Conservation (phyloP, 2,329 filamentous ascomycete genomes). For the Plectosphaerella plurivora region DNA sequence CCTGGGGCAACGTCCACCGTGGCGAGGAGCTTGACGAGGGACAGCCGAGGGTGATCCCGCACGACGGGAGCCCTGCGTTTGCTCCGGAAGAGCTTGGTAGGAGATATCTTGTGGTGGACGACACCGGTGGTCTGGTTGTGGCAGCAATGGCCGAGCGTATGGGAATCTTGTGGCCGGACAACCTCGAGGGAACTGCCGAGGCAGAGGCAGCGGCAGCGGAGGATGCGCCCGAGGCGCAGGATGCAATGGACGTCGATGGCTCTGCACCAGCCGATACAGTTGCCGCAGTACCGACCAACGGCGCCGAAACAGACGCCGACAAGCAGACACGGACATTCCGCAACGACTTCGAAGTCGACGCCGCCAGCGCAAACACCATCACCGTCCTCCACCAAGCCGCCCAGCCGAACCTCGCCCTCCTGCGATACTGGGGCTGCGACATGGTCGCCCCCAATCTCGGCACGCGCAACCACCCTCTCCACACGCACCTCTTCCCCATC, state of each 20-base stretch:
- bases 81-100: slow-evolving; percentile 49
- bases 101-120: slow-evolving; percentile 79
- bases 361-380: slow-evolving; percentile 67
- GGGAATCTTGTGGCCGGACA: slow-evolving; percentile 64
- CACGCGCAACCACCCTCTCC: slow-evolving; percentile 64
- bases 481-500: slow-evolving; percentile 74
- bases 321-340: slow-evolving; percentile 10
- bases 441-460: slow-evolving; percentile 52
- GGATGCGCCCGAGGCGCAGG: slow-evolving; percentile 4
- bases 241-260: not conserved
- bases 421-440: slow-evolving; percentile 89
- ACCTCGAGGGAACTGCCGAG: slow-evolving; percentile 15
- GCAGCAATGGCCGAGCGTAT: slow-evolving; percentile 85
- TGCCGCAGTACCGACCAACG: not conserved
- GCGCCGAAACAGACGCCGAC: not conserved
- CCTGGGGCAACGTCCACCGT: slow-evolving; percentile 87
- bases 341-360: slow-evolving; percentile 59
- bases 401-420: slow-evolving; percentile 80
- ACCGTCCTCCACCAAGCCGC: slow-evolving; percentile 78
- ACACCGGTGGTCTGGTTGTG: slow-evolving; percentile 77
- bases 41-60: slow-evolving; percentile 8
- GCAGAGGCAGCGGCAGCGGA: slow-evolving; percentile 1
- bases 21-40: slow-evolving; percentile 34
- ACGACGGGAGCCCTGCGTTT: slow-evolving; percentile 63
- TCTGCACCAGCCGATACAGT: not conserved